Evolutionary conservation across 352 stramenopile species (phyloP).

Genomic region (Lagenidium sp.): DNA sequence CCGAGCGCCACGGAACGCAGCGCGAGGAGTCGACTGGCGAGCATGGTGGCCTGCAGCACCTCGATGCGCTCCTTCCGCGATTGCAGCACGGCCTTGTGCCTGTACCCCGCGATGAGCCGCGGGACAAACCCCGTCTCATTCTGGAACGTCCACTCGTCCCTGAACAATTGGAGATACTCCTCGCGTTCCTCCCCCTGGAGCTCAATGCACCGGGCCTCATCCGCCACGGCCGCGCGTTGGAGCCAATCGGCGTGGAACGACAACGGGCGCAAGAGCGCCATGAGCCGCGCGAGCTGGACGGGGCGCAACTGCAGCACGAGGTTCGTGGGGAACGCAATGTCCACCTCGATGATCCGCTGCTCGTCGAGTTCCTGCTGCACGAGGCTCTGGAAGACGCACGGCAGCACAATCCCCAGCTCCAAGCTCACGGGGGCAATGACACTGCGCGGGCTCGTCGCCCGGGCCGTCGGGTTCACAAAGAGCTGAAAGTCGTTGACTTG

Average conservation of each 20-base stretch:
- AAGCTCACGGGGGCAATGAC: constrained; percentile 45
- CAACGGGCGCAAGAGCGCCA: constrained; percentile 46
- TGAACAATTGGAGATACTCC: constrained; percentile 56
- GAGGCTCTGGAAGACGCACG: constrained; percentile 54
- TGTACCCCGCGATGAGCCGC: constrained; percentile 28
- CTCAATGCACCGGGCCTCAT: constrained; percentile 58
- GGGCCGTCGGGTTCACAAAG: constrained; percentile 42
- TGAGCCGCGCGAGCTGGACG: constrained; percentile 45
- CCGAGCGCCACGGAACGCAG: constrained; percentile 45
- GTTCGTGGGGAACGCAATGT: constrained; percentile 29
- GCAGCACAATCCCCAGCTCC: constrained; percentile 51
- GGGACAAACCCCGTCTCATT: constrained; percentile 32
- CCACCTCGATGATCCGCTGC: constrained; percentile 37
- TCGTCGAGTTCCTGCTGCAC: constrained; percentile 30
- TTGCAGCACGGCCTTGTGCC: constrained; percentile 30
- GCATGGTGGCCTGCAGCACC: constrained; percentile 43
- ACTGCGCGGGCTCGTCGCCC: constrained; percentile 21
- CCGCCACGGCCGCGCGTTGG: constrained; percentile 34
- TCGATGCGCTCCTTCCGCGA: constrained; percentile 29
- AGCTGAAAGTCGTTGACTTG: constrained; percentile 56
- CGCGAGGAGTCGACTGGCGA: constrained; percentile 49
- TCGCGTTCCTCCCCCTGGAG: constrained; percentile 27
- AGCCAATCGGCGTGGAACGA: constrained; percentile 67
- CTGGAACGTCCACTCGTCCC: constrained; percentile 43
- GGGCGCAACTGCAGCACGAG: constrained; percentile 52